phyloP scores from a whole-genome alignment of 148 eudicot genomes.

The Persicaria tinctoria region DNA sequence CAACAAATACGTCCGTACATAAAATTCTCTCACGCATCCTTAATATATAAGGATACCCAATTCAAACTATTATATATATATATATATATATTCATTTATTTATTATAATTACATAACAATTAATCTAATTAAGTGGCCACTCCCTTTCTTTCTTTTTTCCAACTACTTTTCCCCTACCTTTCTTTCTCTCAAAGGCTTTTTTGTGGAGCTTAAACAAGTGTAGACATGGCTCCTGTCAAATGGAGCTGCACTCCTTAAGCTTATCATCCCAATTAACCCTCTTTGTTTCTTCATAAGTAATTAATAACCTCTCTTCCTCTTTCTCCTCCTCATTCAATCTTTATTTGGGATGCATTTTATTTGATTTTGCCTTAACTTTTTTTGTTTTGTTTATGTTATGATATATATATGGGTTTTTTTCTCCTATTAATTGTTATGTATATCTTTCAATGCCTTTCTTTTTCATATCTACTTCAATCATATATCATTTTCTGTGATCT shows the following conservation, averaged over 20 bases:
- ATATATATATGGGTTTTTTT: not conserved
- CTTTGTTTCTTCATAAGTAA: not conserved
- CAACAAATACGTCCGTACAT: too few relatives aligned
- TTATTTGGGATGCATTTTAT: too few relatives aligned
- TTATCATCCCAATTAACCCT: not conserved
- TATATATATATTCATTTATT: too few relatives aligned
- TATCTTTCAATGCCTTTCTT: not conserved
- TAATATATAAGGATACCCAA: too few relatives aligned
- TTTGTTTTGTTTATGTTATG: too few relatives aligned
- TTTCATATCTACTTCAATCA: not conserved
- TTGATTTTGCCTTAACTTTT: too few relatives aligned
- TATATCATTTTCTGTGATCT: too few relatives aligned
- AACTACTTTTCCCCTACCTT: not conserved
- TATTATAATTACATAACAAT: too few relatives aligned
- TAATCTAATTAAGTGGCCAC: not conserved
- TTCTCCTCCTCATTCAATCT: not conserved
- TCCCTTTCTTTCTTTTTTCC: not conserved
- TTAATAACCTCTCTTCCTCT: not conserved
- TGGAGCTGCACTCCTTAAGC: not conserved
- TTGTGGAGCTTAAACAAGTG: not conserved
- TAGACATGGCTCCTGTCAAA: constrained; percentile 7
- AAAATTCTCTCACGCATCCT: too few relatives aligned
- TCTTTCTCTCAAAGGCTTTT: not conserved
- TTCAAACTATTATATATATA: too few relatives aligned
- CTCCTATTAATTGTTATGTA: not conserved